A percentile compares a stretch with the other conserved stretches of the same genome.
These are phyloP conservation scores for Aspergillus olivimuriae DNA, from an alignment of 495 filamentous ascomycete genomes.

Conservation along the genomic window DNA sequence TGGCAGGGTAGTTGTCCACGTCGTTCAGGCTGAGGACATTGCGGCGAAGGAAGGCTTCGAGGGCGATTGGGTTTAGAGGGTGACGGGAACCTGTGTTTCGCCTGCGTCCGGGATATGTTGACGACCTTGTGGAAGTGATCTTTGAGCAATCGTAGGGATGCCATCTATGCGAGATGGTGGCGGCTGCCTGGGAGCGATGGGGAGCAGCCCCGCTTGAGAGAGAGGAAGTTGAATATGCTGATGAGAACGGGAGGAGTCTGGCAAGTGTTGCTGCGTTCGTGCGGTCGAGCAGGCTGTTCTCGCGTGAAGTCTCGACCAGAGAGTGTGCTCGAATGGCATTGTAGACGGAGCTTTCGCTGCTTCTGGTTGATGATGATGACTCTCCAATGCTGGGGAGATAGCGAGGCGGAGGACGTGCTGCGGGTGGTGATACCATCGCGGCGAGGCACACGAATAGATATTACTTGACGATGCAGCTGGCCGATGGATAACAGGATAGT, in stretches of 20 bases:
- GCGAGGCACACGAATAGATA: no score
- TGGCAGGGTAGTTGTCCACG: constrained; percentile 5
- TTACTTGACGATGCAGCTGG: no score
- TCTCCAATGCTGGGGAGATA: not conserved
- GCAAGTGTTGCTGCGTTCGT: constrained; percentile 29
- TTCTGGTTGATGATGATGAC: constrained; percentile 30
- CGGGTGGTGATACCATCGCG: no score
- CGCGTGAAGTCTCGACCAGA: constrained; percentile 6
- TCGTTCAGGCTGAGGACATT: constrained; percentile 21
- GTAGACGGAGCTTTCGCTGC: constrained; percentile 37
- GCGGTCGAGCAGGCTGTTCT: constrained; percentile 16
- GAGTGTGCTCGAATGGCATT: constrained; percentile 32
- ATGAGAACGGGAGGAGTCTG: constrained; percentile 20
- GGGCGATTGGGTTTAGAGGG: no score
- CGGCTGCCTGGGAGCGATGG: no score
- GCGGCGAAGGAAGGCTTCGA: constrained; percentile 11
- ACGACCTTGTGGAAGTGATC: constrained; percentile 3
- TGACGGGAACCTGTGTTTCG: no score
- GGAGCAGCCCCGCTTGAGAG: no score
- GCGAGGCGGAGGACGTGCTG: no score
- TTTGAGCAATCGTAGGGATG: constrained; percentile 15
- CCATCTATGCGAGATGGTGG: no score
- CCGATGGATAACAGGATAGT: no score
- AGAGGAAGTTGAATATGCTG: not conserved
- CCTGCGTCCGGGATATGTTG: not conserved